Evolutionary conservation across 495 filamentous ascomycete species (phyloP).

Genomic region (Annulohypoxylon stygium): DNA sequence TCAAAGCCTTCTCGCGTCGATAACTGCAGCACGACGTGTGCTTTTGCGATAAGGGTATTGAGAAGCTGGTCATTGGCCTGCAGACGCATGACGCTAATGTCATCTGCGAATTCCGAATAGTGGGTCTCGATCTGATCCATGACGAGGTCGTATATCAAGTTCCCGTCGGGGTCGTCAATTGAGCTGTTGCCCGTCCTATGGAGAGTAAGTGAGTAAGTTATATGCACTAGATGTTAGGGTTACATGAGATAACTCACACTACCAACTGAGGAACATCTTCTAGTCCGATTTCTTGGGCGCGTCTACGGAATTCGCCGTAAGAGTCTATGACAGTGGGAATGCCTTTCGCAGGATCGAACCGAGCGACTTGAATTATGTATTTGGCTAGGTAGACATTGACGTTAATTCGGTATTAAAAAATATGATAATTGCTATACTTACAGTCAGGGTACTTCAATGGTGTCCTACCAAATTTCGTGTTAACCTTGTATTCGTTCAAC

Average conservation of each 20-base stretch:
- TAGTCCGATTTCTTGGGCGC: constrained; percentile 61
- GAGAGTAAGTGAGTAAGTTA: constrained; percentile 14
- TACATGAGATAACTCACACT: constrained; percentile 57
- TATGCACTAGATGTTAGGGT: neutral
- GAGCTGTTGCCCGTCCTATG: constrained; percentile 77
- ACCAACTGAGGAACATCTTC: constrained; percentile 77
- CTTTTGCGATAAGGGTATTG: constrained; percentile 81
- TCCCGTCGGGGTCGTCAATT: constrained; percentile 87
- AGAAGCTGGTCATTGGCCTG: constrained; percentile 84
- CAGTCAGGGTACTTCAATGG: constrained; percentile 76
- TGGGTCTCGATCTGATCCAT: constrained; percentile 72
- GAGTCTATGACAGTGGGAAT: constrained; percentile 83
- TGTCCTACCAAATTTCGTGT: constrained; percentile 60
- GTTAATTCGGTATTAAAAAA: neutral
- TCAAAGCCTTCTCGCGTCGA: constrained; percentile 90
- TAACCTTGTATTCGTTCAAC: neutral
- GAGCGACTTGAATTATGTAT: constrained; percentile 86
- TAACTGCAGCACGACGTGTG: constrained; percentile 81
- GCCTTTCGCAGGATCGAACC: constrained; percentile 90
- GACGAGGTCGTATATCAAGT: constrained; percentile 77
- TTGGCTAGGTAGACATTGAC: constrained; percentile 57
- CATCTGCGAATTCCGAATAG: constrained; percentile 62
- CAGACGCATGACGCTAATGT: constrained; percentile 82
- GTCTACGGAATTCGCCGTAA: constrained; percentile 78
- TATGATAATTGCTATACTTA: constrained; percentile 28